Percentiles rank a stretch among this genome's conserved stretches.
These are phyloP conservation scores for Trichosporon asahii DNA, from an alignment of 1,284 basidiomycete species.

Conservation along the genomic window DNA sequence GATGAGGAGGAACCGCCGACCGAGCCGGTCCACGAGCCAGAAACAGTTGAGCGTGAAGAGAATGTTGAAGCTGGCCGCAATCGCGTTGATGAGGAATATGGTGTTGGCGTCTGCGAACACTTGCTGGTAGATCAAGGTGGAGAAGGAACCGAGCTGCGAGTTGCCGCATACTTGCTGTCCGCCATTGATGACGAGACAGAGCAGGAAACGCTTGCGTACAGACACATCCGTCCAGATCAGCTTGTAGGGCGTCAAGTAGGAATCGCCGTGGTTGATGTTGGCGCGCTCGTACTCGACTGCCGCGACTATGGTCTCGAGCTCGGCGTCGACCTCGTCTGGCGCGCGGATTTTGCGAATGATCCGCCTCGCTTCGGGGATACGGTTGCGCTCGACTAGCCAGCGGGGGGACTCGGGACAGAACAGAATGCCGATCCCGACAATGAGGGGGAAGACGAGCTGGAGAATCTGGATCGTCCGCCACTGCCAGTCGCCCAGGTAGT, in stretches of 20 bases:
- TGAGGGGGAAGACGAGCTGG: conserved; percentile 22
- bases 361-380: conserved; percentile 27
- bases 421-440: conserved; percentile 47
- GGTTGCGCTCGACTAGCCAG: conserved; percentile 56
- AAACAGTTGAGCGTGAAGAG: conserved; percentile 21
- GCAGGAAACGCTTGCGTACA: conserved; percentile 25
- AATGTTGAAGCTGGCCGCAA: conserved; percentile 24
- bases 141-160: conserved; percentile 21
- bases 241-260: conserved; percentile 12
- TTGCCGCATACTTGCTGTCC: conserved; percentile 29
- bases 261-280: conserved; percentile 7
- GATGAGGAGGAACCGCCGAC: background rate
- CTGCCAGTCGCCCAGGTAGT: conserved; percentile 23
- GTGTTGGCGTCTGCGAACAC: conserved; percentile 22
- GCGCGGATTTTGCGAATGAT: conserved; percentile 18
- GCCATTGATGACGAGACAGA: conserved; percentile 26
- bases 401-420: conserved; percentile 58
- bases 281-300: conserved; percentile 26
- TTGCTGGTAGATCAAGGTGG: conserved; percentile 27
- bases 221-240: conserved; percentile 24
- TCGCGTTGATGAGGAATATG: conserved; percentile 28
- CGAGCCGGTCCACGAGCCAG: conserved; percentile 2
- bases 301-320: conserved; percentile 24
- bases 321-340: conserved; percentile 21
- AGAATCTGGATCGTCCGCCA: conserved; percentile 19